Conservation (phyloP, 2,329 filamentous ascomycete species). For the Fusarium scirpi region DNA sequence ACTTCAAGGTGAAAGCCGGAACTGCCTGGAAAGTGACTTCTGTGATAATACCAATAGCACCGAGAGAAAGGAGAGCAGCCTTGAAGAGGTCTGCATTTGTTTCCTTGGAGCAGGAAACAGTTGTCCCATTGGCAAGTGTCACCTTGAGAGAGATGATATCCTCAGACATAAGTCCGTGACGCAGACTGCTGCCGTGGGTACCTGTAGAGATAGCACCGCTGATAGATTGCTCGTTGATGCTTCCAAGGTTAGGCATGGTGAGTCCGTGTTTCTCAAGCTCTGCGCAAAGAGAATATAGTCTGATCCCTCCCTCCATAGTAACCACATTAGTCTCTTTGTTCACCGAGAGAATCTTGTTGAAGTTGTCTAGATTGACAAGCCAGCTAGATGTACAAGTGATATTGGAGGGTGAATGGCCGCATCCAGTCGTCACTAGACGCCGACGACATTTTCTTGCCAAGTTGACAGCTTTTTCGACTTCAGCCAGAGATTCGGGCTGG, state of each 20-base stretch:
- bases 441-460: slow-evolving; percentile 85
- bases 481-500: slow-evolving; percentile 80
- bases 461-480: slow-evolving; percentile 85
- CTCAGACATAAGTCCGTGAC: slow-evolving; percentile 86
- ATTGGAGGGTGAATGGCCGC: slow-evolving; percentile 90
- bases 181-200: slow-evolving; percentile 89
- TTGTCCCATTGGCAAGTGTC: slow-evolving; percentile 83
- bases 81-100: slow-evolving; percentile 85
- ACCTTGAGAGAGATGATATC: slow-evolving; percentile 80
- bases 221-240: slow-evolving; percentile 94
- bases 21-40: slow-evolving; percentile 88
- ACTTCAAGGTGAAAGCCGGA: slow-evolving; percentile 84
- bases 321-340: slow-evolving; percentile 75
- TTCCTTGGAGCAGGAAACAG: slow-evolving; percentile 75
- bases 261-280: slow-evolving; percentile 80
- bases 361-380: slow-evolving; percentile 93
- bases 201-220: slow-evolving; percentile 93
- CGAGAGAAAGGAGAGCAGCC: slow-evolving; percentile 87
- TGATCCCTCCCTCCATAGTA: slow-evolving; percentile 88
- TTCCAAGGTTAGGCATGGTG: slow-evolving; percentile 91
- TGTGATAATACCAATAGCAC: slow-evolving; percentile 89
- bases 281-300: slow-evolving; percentile 78
- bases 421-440: slow-evolving; percentile 87
- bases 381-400: slow-evolving; percentile 93
- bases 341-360: slow-evolving; percentile 77